Evolutionary conservation across 352 stramenopile species (phyloP), one percentile per base, ranked within the genome.

Genomic region (Globisporangium heterothallicum): DNA sequence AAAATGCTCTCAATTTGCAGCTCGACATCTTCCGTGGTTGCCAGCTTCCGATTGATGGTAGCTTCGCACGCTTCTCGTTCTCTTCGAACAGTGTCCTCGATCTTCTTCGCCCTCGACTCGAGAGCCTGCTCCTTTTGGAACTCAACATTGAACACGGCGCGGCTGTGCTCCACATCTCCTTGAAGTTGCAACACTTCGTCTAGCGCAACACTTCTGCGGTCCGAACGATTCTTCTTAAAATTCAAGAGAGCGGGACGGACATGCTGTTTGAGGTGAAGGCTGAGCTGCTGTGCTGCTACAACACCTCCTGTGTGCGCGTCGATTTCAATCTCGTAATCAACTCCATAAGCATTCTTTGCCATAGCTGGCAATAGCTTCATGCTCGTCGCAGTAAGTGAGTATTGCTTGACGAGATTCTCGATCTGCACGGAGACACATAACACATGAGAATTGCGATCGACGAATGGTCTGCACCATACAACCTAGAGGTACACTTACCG

Each of bases 361-460:
- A 81, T 77, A 32, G 70, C 41, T 3, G 90, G 92, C 50, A 97
- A 49, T 21, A 98, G 70, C 56, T 96, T 90, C 43, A 98, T 76
- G 41, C 78, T 58, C 19, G 68, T 81, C 16, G 85, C 84, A 26
- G 73, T 82, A 32, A 64, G 51, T 38, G 88, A 87, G 66, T 98
- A 98, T 27, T 78, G 61, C 38, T 85, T 63, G 13, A 97, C 77
- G 27, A 76, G 58, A 22, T 40, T 58, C 35, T 86, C 74, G 25
- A 94, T 60, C 77, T 89, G 40, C 44, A 19, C 45, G 8, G 25
- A 2, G 12, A 40, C 19, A 49, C 7, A 30, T 6, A 45, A 27
- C n/a, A 42, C 44, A 47, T 1, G 30, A n/a, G 18, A 26, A 36
- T 42, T 1, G 22, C 54, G 19, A 42, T 9, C 21, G 19, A 25